phyloP scores from a whole-genome alignment of 768 basidiomycete species.

The Amanita molliuscula region DNA sequence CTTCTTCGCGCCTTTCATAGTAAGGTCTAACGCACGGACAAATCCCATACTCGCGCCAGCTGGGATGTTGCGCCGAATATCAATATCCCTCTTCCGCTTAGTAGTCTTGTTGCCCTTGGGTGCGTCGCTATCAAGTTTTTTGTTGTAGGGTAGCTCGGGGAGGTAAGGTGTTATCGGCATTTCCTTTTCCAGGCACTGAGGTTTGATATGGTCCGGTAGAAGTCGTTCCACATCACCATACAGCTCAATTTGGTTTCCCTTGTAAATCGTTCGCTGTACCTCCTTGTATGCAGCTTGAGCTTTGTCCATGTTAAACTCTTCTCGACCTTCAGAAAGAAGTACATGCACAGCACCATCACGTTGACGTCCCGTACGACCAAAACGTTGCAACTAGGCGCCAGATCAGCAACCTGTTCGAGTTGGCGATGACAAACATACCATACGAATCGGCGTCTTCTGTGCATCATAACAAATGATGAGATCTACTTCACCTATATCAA shows the following conservation, averaged over 20 bases:
- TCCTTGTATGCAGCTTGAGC: slow-evolving; percentile 80
- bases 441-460: slow-evolving; percentile 91
- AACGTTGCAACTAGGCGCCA: slow-evolving; percentile 71
- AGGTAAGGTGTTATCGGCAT: slow-evolving; percentile 77
- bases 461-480: slow-evolving; percentile 95
- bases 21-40: slow-evolving; percentile 53
- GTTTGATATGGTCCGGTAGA: slow-evolving; percentile 68
- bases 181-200: slow-evolving; percentile 65
- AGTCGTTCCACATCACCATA: slow-evolving; percentile 89
- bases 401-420: slow-evolving; percentile 4
- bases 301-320: slow-evolving; percentile 84
- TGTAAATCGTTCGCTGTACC: slow-evolving; percentile 80
- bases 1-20: slow-evolving; percentile 39
- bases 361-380: slow-evolving; percentile 92
- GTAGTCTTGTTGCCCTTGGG: slow-evolving; percentile 30
- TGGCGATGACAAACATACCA: slow-evolving; percentile 44
- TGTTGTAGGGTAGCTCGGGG: slow-evolving; percentile 34
- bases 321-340: slow-evolving; percentile 81
- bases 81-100: slow-evolving; percentile 67
- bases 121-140: slow-evolving; percentile 21
- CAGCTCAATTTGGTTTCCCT: slow-evolving; percentile 80
- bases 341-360: slow-evolving; percentile 85
- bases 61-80: slow-evolving; percentile 63
- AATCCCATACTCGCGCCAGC: slow-evolving; percentile 63
- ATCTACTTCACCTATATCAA: slow-evolving; percentile 97